Conservation (phyloP, 345 rosid genomes). For the Rhodomyrtus tomentosa region DNA sequence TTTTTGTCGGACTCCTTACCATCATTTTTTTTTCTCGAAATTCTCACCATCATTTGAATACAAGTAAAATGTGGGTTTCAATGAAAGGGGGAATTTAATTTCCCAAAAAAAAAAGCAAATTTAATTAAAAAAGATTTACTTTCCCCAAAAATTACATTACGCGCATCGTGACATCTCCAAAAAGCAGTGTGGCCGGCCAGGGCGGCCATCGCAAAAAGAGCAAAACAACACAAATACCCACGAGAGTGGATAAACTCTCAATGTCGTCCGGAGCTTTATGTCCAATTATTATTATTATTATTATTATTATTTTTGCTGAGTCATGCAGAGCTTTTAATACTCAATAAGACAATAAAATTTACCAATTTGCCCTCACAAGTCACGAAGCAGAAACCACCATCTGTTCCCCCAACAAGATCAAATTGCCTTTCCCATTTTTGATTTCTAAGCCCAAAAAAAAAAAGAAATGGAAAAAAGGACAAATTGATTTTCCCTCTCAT, state of each 20-base stretch:
- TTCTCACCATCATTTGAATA: not conserved
- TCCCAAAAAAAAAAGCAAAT: not conserved
- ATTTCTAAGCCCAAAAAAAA: not conserved
- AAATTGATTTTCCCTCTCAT: not conserved
- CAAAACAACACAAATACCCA: not conserved
- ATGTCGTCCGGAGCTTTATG: not conserved
- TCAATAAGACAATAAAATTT: not conserved
- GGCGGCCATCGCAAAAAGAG: not conserved
- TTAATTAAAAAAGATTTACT: not conserved
- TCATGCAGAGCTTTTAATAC: not conserved
- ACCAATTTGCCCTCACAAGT: not conserved
- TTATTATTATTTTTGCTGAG: not conserved
- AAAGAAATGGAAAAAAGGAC: no score
- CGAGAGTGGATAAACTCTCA: not conserved
- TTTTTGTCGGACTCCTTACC: not conserved
- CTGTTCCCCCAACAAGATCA: no score
- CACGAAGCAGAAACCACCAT: not conserved
- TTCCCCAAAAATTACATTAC: not conserved
- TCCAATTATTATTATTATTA: not conserved
- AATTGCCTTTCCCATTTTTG: not conserved
- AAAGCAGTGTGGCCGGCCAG: not conserved
- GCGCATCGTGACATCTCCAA: not conserved
- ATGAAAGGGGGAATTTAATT: not conserved
- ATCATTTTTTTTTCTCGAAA: not conserved
- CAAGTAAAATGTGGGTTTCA: not conserved